Percentiles rank a stretch among this genome's conserved stretches.
These are phyloP conservation scores for Coniella lustricola DNA, from an alignment of 2,329 filamentous ascomycete genomes.

Conservation along the genomic window DNA sequence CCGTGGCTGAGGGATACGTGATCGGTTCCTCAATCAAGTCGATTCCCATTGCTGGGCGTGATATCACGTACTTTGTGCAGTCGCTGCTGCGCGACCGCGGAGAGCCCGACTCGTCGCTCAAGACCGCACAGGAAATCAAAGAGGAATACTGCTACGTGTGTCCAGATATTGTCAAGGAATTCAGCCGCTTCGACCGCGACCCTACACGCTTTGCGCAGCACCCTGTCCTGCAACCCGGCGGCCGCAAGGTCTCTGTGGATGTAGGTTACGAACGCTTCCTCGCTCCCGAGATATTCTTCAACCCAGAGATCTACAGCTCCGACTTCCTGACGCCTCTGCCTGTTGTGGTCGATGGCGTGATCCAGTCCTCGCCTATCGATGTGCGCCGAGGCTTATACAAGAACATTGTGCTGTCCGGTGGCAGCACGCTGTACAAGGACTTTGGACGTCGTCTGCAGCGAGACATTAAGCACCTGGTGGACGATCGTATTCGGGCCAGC, in stretches of 20 bases:
- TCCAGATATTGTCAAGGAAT: conserved; percentile 98
- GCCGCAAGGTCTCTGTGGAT: conserved; percentile 77
- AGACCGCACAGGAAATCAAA: conserved; percentile 97
- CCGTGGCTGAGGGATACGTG: conserved; percentile 96
- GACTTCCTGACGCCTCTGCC: conserved; percentile 96
- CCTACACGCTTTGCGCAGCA: conserved; percentile 88
- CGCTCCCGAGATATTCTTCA: conserved; percentile 99
- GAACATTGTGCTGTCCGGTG: conserved; percentile 97
- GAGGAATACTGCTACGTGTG: conserved; percentile 98
- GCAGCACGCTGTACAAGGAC: conserved; percentile 96
- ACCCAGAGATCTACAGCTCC: conserved; percentile 98
- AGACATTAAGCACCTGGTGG: conserved; percentile 93
- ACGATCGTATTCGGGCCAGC: conserved; percentile 84
- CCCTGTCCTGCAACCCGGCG: conserved; percentile 77
- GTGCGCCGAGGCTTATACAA: conserved; percentile 97
- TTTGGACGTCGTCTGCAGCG: conserved; percentile 93
- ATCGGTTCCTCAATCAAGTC: conserved; percentile 99
- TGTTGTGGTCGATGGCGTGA: conserved; percentile 89
- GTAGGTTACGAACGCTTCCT: conserved; percentile 97
- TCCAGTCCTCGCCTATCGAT: conserved; percentile 95
- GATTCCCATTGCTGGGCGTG: conserved; percentile 93
- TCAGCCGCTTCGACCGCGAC: conserved; percentile 87
- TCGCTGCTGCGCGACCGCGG: conserved; percentile 91
- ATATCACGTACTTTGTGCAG: conserved; percentile 98
- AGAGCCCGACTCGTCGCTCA: conserved; percentile 92